Conservation (phyloP, 352 stramenopile genomes). For the Phytopythium mirpurense region DNA sequence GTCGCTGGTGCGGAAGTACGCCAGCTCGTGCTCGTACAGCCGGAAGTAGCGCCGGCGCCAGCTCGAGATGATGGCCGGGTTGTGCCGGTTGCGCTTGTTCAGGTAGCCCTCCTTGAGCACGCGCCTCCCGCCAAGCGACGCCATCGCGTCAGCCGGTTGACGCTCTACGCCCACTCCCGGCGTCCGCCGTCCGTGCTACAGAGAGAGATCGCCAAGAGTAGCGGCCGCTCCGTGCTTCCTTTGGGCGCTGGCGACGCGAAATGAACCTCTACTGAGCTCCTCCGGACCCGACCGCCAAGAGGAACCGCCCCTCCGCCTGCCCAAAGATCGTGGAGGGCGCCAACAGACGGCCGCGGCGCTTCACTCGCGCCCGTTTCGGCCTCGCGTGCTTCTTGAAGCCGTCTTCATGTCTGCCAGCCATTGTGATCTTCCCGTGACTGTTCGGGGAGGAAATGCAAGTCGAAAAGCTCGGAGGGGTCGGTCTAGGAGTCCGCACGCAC, state of each 20-base stretch:
- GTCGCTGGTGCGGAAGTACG: slow-evolving; percentile 43
- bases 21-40: slow-evolving; percentile 49
- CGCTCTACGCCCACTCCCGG: not conserved
- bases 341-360: not conserved
- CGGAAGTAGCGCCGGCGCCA: slow-evolving; percentile 70
- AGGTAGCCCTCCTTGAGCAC: slow-evolving; percentile 74
- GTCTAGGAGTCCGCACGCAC: no score
- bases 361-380: not conserved
- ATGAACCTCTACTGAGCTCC: not conserved
- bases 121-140: slow-evolving; percentile 13
- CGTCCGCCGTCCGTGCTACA: no score
- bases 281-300: no score
- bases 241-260: not conserved
- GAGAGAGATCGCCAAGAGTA: not conserved
- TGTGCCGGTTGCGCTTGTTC: slow-evolving; percentile 48
- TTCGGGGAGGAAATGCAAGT: not conserved
- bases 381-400: not conserved
- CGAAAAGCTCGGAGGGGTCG: no score
- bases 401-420: not conserved
- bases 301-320: not conserved
- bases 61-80: slow-evolving; percentile 17
- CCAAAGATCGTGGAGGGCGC: not conserved
- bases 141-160: slow-evolving; percentile 1
- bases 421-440: not conserved
- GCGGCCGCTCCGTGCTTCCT: not conserved